These are phyloP conservation scores for Leccinum griseonigrum DNA, from an alignment of 1,284 basidiomycete genomes.

Conservation along the genomic window DNA sequence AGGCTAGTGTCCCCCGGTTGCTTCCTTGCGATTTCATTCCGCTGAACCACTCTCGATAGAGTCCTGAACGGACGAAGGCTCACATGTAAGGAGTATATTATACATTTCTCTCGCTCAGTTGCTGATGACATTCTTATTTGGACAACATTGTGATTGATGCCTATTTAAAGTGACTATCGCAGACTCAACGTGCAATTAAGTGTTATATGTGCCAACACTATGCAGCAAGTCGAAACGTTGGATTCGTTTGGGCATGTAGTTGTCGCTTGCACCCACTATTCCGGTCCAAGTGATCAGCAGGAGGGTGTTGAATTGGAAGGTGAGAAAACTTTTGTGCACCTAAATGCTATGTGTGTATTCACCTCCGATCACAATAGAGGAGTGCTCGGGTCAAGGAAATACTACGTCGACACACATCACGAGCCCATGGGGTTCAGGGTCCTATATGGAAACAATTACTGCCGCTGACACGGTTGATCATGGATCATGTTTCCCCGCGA, in stretches of 20 bases:
- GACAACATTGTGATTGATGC: conserved; percentile 1
- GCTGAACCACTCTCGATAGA: conserved; percentile 39
- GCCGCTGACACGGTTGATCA: background rate
- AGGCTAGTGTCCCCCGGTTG: conserved; percentile 41
- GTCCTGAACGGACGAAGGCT: conserved; percentile 78
- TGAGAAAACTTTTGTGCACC: background rate
- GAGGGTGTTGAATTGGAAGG: conserved; percentile 9
- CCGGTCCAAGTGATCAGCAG: background rate
- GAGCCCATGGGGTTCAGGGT: background rate
- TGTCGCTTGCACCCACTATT: background rate
- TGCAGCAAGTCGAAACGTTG: conserved; percentile 24
- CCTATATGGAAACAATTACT: background rate
- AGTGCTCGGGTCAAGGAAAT: background rate
- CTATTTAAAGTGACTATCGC: conserved; percentile 58
- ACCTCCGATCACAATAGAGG: conserved; percentile 6
- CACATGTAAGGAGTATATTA: conserved; percentile 58
- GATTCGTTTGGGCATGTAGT: conserved; percentile 13
- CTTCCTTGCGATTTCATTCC: background rate
- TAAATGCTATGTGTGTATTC: background rate
- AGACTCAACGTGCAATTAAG: conserved; percentile 68
- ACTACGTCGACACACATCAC: background rate
- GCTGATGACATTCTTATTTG: conserved; percentile 1
- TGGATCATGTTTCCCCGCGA: background rate
- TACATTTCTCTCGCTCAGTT: background rate
- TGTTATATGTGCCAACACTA: conserved; percentile 41